Base-by-base conservation (phyloP, 495 filamentous ascomycete genomes). In the Platismatia glauca region DNA sequence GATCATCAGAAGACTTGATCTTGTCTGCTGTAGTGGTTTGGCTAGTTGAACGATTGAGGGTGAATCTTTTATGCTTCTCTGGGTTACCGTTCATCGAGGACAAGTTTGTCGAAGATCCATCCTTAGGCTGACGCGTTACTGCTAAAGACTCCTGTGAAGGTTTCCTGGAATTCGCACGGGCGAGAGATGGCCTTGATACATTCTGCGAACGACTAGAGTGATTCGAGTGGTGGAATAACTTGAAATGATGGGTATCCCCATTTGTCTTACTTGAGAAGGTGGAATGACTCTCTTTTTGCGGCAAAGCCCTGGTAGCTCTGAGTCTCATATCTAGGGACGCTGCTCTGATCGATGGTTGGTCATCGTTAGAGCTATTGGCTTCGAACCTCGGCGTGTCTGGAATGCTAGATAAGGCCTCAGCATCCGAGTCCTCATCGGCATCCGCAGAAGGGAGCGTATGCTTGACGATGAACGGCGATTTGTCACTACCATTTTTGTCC, bases 391-490 rank as follows among this genome's bases (percentile, higher is more conserved):
- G 68, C 3, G 65, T 61, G 38, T 68, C 38, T 18, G 39, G 24
- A 35, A 63, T 11, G n/a, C 60, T 60, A 24, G 48, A 53, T 29
- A 62, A 64, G 46, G 53, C 69, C 31, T 82, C 77, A 41, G 71
- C 73, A 20, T 82, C 83, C 20, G 86, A 82, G 16, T 85, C 82
- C n/a, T 84, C 83, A 34, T 87, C 85, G 4, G 72, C 77, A 56
- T 80, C 78, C 13, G 67, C 68, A 16, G 76, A 58, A 0, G 86
- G 80, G 60, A 85, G 76, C 68, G 87, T 86, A 55, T 93, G 84
- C 71, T 89, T 94, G 67, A 92, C 80, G 73, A 92, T 84, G 72
- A 93, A 89, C 7, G 93, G 89, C 34, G 88, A 91, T 71, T 86
- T 86, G 43, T 68, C 68, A 22, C 85, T 83, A 53, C 84, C 82